phyloP scores from a whole-genome alignment of 1,284 basidiomycete genomes.

The Clitocybe nebularis region DNA sequence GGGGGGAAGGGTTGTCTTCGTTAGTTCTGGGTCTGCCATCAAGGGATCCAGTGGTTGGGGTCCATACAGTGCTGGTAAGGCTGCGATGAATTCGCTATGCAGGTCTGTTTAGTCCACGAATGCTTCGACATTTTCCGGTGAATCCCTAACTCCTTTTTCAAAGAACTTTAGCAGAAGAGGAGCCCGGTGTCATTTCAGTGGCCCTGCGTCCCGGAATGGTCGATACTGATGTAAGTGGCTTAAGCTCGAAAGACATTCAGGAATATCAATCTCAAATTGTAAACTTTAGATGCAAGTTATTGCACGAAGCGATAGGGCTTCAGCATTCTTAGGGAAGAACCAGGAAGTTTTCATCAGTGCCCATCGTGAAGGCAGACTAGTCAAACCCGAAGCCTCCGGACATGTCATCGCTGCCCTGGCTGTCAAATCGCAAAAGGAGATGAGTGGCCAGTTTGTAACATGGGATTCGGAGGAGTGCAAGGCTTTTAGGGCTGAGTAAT shows the following conservation, averaged over 20 bases:
- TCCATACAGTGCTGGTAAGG: constrained; percentile 78
- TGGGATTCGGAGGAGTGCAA: constrained; percentile 66
- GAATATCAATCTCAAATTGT: constrained; percentile 3
- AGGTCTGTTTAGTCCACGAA: constrained; percentile 35
- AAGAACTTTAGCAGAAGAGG: constrained; percentile 82
- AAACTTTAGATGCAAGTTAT: constrained; percentile 61
- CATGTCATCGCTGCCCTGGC: constrained; percentile 72
- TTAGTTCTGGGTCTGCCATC: constrained; percentile 79
- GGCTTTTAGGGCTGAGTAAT: constrained; percentile 42
- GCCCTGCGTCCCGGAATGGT: constrained; percentile 85
- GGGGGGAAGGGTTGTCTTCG: constrained; percentile 70
- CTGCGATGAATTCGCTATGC: constrained; percentile 82
- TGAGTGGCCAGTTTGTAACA: constrained; percentile 74
- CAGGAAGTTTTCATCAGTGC: constrained; percentile 58
- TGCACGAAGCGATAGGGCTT: constrained; percentile 44
- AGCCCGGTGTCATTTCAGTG: constrained; percentile 67
- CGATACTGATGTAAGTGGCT: constrained; percentile 57
- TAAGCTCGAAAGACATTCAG: constrained; percentile 4
- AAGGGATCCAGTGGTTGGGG: constrained; percentile 69
- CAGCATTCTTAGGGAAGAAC: constrained; percentile 49
- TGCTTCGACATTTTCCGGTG: constrained; percentile 52
- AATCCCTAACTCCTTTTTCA: constrained; percentile 37
- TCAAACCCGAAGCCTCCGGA: constrained; percentile 68
- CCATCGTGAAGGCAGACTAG: constrained; percentile 60
- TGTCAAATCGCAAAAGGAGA: constrained; percentile 47